These are phyloP conservation scores for Saururus chinensis DNA, from an alignment of 164 flowering plant species.

Conservation along the genomic window DNA sequence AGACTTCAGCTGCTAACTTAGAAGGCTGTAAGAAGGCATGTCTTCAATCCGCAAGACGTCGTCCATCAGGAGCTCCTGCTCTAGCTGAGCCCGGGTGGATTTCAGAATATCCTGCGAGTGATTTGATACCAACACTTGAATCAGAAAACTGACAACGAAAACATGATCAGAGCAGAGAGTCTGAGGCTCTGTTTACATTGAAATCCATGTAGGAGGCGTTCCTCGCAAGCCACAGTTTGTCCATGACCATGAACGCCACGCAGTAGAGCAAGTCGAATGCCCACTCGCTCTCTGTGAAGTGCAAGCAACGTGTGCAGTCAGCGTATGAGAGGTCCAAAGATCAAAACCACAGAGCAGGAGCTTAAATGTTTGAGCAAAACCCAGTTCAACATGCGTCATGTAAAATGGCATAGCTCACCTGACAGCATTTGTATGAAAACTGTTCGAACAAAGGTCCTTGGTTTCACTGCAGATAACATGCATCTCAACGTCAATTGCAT, in stretches of 20 bases:
- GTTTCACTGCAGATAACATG: constrained; percentile 45
- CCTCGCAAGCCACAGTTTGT: constrained; percentile 76
- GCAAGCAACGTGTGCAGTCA: neutral
- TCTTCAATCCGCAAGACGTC: constrained; percentile 67
- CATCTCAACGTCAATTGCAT: neutral
- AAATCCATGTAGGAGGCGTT: constrained; percentile 92
- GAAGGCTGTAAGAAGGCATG: constrained; percentile 77
- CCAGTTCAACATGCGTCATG: too few relatives aligned
- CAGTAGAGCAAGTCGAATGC: constrained; percentile 88
- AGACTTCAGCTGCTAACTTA: constrained; percentile 4
- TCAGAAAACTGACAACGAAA: neutral
- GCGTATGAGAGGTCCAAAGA: neutral
- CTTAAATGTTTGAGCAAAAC: too few relatives aligned
- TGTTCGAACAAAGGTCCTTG: constrained; percentile 52
- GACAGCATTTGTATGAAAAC: constrained; percentile 71
- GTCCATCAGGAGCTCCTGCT: constrained; percentile 63
- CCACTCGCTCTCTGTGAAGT: constrained; percentile 67
- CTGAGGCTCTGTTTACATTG: constrained; percentile 39
- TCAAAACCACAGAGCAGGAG: too few relatives aligned
- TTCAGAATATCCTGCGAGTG: constrained; percentile 50
- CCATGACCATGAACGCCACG: constrained; percentile 81
- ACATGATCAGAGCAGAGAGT: neutral
- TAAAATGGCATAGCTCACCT: constrained; percentile 49
- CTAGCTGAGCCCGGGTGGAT: constrained; percentile 60
- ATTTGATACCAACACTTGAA: neutral